phyloP scores from a whole-genome alignment of 192 early-diverging fungal genomes.

The Umbelopsis isabellina region DNA sequence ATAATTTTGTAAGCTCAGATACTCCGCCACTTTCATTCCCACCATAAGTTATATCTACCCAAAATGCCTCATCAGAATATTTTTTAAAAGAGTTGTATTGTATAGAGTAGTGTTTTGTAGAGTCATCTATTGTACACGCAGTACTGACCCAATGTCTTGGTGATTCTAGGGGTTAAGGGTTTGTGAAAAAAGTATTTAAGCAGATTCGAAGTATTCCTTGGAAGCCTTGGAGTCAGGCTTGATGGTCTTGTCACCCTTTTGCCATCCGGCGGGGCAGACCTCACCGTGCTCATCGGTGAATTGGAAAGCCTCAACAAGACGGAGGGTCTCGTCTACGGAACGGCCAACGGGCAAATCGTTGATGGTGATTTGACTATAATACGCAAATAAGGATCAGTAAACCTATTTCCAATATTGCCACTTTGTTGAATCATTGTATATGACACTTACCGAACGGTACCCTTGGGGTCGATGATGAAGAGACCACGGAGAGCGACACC shows the following conservation, averaged over 20 bases:
- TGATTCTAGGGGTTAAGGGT: neutral
- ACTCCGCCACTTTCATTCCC: slow-evolving; percentile 20
- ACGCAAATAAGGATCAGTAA: neutral
- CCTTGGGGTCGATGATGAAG: slow-evolving; percentile 91
- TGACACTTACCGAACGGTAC: slow-evolving; percentile 65
- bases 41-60: neutral
- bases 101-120: neutral
- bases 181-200: slow-evolving; percentile 1
- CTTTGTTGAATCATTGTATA: too few relatives aligned
- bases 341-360: slow-evolving; percentile 91
- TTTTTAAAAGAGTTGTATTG: slow-evolving; percentile 15
- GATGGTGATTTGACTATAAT: slow-evolving; percentile 70
- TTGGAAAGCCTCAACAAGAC: slow-evolving; percentile 90
- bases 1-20: slow-evolving; percentile 5
- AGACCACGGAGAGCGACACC: slow-evolving; percentile 83
- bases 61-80: neutral
- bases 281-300: slow-evolving; percentile 88
- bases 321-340: slow-evolving; percentile 82
- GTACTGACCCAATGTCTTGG: slow-evolving; percentile 5
- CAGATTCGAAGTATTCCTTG: slow-evolving; percentile 69
- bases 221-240: slow-evolving; percentile 66
- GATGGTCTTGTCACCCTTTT: slow-evolving; percentile 75
- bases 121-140: slow-evolving; percentile 9
- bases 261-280: slow-evolving; percentile 88
- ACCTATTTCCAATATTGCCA: neutral